These are phyloP conservation scores for Ceratobasidium sp. DNA, from an alignment of 1,284 basidiomycete species.

Conservation along the genomic window DNA sequence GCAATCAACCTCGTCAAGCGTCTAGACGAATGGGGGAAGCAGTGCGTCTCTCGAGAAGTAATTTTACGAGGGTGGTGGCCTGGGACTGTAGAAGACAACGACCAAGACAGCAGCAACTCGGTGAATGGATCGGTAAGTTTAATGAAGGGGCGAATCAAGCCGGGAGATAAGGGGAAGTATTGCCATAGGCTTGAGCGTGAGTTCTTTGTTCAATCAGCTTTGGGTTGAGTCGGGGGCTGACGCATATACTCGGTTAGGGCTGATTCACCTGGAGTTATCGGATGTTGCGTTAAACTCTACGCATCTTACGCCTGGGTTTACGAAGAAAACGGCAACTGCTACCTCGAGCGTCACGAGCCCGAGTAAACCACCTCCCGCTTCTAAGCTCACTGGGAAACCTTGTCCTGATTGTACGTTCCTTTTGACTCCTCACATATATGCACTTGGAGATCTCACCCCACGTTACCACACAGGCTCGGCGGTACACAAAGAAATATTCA, in stretches of 20 bases:
- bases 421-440: neutral
- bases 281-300: conserved; percentile 69
- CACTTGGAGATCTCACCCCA: neutral
- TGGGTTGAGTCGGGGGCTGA: neutral
- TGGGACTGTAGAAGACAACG: conserved; percentile 54
- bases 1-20: conserved; percentile 61
- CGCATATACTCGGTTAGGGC: conserved; percentile 45
- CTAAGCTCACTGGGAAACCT: conserved; percentile 50
- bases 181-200: conserved; percentile 65
- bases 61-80: conserved; percentile 67
- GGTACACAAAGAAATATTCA: conserved; percentile 78
- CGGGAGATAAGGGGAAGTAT: conserved; percentile 63
- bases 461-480: conserved; percentile 59
- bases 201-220: conserved; percentile 13
- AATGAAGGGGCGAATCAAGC: conserved; percentile 61
- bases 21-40: conserved; percentile 78
- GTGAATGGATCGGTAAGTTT: conserved; percentile 49
- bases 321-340: conserved; percentile 48
- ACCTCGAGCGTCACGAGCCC: conserved; percentile 17
- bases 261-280: conserved; percentile 78
- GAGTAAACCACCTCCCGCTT: conserved; percentile 39
- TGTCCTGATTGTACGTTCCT: conserved; percentile 58
- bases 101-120: conserved; percentile 43
- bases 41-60: conserved; percentile 62
- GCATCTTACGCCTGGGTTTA: conserved; percentile 66